Conservation (phyloP, 164 flowering plant genomes). For the Santalum album region DNA sequence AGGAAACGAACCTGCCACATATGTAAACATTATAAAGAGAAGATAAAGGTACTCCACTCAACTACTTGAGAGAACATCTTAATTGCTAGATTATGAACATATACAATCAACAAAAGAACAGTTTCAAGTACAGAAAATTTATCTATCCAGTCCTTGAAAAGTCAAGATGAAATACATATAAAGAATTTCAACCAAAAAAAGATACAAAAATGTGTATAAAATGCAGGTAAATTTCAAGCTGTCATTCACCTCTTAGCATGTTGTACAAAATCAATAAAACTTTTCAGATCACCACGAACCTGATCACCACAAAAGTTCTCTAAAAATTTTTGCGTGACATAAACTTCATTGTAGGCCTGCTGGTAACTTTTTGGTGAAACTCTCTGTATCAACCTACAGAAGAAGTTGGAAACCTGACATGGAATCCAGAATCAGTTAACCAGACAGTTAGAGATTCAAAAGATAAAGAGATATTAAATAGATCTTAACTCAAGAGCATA, state of each 20-base stretch:
- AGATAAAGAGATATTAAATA: not conserved
- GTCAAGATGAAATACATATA: too few species aligned
- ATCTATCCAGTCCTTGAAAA: too few species aligned
- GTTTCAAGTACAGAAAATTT: too few species aligned
- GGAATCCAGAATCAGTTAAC: slow-evolving; percentile 4
- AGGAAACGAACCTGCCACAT: slow-evolving; percentile 80
- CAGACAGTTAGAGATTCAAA: not conserved
- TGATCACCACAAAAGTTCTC: slow-evolving; percentile 97
- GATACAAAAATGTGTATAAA: too few species aligned
- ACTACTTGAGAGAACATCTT: too few species aligned
- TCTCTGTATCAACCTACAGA: slow-evolving; percentile 77
- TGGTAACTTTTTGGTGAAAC: slow-evolving; percentile 96
- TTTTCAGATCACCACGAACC: slow-evolving; percentile 31
- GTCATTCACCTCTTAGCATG: too few species aligned
- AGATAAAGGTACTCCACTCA: not conserved
- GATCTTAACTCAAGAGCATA: not conserved
- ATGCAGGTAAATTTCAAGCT: too few species aligned
- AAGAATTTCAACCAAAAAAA: too few species aligned
- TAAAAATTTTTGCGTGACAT: slow-evolving; percentile 74
- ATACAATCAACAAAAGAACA: too few species aligned
- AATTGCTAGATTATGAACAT: too few species aligned
- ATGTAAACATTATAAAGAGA: not conserved
- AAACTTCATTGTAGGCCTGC: slow-evolving; percentile 83
- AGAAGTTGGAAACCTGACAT: slow-evolving; percentile 73
- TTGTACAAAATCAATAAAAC: too few species aligned